A percentile compares a stretch with the other conserved stretches of the same genome.
Conservation (phyloP, 2,329 filamentous ascomycete genomes). For the Akanthomyces dipterigenus region DNA sequence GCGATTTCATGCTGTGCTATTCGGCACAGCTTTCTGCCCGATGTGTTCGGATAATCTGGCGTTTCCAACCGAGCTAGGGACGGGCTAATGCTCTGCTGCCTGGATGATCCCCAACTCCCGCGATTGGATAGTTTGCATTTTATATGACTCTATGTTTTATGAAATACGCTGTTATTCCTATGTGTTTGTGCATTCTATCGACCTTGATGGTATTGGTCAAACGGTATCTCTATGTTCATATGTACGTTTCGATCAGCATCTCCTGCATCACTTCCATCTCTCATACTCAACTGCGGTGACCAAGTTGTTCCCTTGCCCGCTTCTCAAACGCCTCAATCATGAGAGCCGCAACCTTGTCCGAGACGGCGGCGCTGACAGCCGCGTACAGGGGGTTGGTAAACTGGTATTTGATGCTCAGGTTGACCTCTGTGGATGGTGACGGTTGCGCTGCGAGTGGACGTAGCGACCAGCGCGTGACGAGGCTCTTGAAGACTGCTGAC, state of each 20-base stretch:
- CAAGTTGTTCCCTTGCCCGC: conserved; percentile 51
- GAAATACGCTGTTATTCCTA: not conserved
- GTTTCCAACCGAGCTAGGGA: conserved; percentile 13
- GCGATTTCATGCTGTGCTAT: conserved; percentile 1
- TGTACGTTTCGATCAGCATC: not conserved
- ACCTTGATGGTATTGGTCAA: too few species aligned
- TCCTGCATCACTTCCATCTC: not conserved
- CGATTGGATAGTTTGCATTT: not conserved
- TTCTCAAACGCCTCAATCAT: conserved; percentile 95
- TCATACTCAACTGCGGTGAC: not conserved
- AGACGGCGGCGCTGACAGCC: conserved; percentile 71
- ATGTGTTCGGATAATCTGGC: conserved; percentile 5
- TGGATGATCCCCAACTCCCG: not conserved
- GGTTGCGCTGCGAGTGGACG: conserved; percentile 28
- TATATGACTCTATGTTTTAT: conserved; percentile 1
- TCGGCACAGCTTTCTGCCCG: not conserved
- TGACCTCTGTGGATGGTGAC: conserved; percentile 56
- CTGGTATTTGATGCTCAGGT: conserved; percentile 69
- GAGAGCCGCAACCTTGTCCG: conserved; percentile 73
- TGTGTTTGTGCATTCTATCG: not conserved
- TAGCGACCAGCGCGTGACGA: conserved; percentile 65
- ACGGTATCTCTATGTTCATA: not conserved
- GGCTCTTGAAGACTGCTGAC: conserved; percentile 55
- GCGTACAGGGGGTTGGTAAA: conserved; percentile 88
- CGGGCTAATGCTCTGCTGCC: not conserved